Conservation (phyloP, 148 eudicot species). For the Persicaria maculosa region DNA sequence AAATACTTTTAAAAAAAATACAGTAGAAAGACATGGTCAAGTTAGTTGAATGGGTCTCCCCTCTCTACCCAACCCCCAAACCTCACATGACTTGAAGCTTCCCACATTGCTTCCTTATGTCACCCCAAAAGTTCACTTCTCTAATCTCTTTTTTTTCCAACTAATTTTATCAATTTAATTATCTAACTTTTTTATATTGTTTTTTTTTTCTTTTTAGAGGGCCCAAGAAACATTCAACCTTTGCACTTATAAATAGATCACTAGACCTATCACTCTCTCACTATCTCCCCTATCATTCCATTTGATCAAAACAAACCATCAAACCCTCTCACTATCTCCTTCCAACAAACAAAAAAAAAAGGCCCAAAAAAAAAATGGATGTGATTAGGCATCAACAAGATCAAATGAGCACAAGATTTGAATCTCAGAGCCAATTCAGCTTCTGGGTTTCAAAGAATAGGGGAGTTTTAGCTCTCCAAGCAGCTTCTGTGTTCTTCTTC, state of each 20-base stretch:
- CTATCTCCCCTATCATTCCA: constrained; percentile 7
- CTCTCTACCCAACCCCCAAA: background rate
- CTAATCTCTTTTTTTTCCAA: background rate
- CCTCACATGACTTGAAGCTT: constrained; percentile 10
- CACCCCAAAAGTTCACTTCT: background rate
- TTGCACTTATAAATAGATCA: background rate
- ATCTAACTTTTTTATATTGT: background rate
- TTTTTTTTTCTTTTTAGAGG: background rate
- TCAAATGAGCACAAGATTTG: background rate
- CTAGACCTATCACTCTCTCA: constrained; percentile 6
- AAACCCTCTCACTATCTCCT: background rate
- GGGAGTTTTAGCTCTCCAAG: constrained; percentile 21
- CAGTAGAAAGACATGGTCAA: constrained; percentile 1
- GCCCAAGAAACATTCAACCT: constrained; percentile 9
- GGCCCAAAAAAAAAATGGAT: background rate
- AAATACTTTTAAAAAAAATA: background rate
- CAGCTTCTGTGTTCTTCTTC: constrained; percentile 25
- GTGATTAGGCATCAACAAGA: constrained; percentile 9
- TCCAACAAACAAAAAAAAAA: too few species aligned
- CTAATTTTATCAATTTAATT: background rate
- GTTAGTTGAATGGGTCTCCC: constrained; percentile 6
- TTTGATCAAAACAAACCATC: background rate
- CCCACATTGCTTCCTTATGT: constrained; percentile 11
- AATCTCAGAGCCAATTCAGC: background rate
- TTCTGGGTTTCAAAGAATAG: constrained; percentile 14